A percentile compares a stretch with the other conserved stretches of the same genome.
Evolutionary conservation across 306 rosid genomes (phyloP).

Genomic region (Lablab purpureus): DNA sequence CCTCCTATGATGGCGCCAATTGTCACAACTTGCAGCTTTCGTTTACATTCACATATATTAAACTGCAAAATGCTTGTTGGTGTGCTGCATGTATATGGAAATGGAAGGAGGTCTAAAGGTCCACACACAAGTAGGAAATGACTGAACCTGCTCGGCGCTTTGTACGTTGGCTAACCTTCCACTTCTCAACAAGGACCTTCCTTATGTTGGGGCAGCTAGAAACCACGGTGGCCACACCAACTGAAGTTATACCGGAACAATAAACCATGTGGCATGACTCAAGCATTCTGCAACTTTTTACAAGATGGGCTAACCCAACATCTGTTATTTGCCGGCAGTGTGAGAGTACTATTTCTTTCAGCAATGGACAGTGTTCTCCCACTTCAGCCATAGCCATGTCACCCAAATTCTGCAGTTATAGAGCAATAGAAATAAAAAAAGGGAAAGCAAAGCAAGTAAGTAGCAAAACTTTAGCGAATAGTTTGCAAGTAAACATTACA

Average conservation of each 20-base stretch:
- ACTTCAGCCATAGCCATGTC: slow-evolving; percentile 87
- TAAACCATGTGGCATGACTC: slow-evolving; percentile 94
- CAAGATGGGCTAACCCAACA: slow-evolving; percentile 81
- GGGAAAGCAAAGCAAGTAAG: not conserved
- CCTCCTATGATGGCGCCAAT: slow-evolving; percentile 19
- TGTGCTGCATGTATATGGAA: slow-evolving; percentile 23
- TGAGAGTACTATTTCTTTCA: slow-evolving; percentile 79
- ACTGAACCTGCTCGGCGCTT: slow-evolving; percentile 84
- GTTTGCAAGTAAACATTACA: slow-evolving; percentile 4
- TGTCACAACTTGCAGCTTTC: slow-evolving; percentile 29
- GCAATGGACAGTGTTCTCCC: slow-evolving; percentile 86
- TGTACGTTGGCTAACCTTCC: slow-evolving; percentile 93
- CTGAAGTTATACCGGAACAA: slow-evolving; percentile 80
- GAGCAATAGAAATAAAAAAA: slow-evolving; percentile 2
- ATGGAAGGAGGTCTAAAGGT: slow-evolving; percentile 55
- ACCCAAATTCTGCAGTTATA: slow-evolving; percentile 73
- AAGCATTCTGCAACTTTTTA: slow-evolving; percentile 68
- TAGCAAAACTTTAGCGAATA: not conserved
- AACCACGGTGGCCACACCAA: slow-evolving; percentile 88
- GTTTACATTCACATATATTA: slow-evolving; percentile 20
- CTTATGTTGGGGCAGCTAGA: slow-evolving; percentile 84
- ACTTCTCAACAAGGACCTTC: slow-evolving; percentile 93
- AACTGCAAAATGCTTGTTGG: slow-evolving; percentile 7
- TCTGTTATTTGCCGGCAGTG: slow-evolving; percentile 95
- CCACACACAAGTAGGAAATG: slow-evolving; percentile 83